Percentiles rank a stretch among this genome's conserved stretches.
phyloP scores from a whole-genome alignment of 1,284 basidiomycete species.

The Clitocybe nebularis region DNA sequence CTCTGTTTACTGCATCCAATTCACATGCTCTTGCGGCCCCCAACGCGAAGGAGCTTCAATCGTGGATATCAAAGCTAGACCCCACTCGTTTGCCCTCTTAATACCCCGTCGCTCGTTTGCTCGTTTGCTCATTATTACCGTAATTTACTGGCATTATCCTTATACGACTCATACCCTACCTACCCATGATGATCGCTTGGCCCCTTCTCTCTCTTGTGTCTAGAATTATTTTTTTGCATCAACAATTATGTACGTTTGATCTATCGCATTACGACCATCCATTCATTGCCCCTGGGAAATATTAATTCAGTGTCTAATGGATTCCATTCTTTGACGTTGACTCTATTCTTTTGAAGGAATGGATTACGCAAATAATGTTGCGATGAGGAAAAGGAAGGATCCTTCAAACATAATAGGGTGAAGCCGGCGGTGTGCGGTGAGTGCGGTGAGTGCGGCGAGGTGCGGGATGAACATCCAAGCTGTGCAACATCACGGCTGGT shows the following conservation, averaged over 20 bases:
- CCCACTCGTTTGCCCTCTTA: constrained; percentile 60
- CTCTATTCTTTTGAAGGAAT: no score
- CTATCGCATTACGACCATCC: constrained; percentile 2
- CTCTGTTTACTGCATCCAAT: constrained; percentile 85
- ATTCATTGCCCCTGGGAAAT: constrained; percentile 3
- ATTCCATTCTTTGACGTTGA: no score
- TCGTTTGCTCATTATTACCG: constrained; percentile 11
- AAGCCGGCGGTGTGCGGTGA: no score
- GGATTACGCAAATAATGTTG: no score
- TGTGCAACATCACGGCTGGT: no score
- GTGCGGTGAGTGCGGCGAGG: no score
- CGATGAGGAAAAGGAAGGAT: no score
- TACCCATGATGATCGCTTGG: constrained; percentile 6
- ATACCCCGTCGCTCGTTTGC: constrained; percentile 20
- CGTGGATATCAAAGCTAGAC: constrained; percentile 80
- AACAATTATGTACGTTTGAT: constrained; percentile 15
- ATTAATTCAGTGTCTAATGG: constrained; percentile 1
- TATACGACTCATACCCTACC: constrained; percentile 8
- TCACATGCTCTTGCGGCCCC: constrained; percentile 84
- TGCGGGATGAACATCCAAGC: no score
- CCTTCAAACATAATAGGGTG: no score
- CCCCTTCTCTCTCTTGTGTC: constrained; percentile 3
- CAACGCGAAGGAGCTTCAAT: constrained; percentile 74
- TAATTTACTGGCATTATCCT: constrained; percentile 14
- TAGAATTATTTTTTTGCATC: constrained; percentile 10